These are phyloP conservation scores for Blastobotrys indianensis DNA, from an alignment of 1,139 yeast genomes.

Conservation along the genomic window DNA sequence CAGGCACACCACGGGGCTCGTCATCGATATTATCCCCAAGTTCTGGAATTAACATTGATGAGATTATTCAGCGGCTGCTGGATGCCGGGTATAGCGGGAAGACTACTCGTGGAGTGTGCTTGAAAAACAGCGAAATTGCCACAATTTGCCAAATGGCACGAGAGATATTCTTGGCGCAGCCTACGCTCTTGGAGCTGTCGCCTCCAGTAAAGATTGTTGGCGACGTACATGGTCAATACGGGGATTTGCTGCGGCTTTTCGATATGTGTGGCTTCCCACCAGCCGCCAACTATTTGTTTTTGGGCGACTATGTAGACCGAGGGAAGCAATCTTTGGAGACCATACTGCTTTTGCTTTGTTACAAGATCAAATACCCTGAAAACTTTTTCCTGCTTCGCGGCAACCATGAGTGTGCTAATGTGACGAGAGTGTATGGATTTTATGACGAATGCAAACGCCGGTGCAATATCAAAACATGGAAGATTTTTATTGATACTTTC, in stretches of 20 bases:
- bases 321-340: slow-evolving; percentile 95
- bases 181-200: slow-evolving; percentile 76
- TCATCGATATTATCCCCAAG: neutral
- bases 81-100: slow-evolving; percentile 97
- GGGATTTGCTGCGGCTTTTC: slow-evolving; percentile 82
- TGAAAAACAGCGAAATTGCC: slow-evolving; percentile 82
- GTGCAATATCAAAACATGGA: slow-evolving; percentile 90
- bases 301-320: slow-evolving; percentile 96
- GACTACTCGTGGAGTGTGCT: slow-evolving; percentile 79
- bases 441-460: slow-evolving; percentile 96
- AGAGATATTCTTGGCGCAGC: slow-evolving; percentile 83
- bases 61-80: slow-evolving; percentile 75
- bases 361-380: slow-evolving; percentile 93
- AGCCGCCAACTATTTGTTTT: slow-evolving; percentile 77
- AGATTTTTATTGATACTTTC: slow-evolving; percentile 85
- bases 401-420: slow-evolving; percentile 95
- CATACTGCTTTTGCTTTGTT: slow-evolving; percentile 74
- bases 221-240: slow-evolving; percentile 95
- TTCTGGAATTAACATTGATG: slow-evolving; percentile 49
- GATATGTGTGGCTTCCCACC: slow-evolving; percentile 99
- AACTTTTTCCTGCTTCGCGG: slow-evolving; percentile 90
- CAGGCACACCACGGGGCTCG: too few relatives aligned
- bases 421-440: slow-evolving; percentile 91
- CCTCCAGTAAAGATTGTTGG: slow-evolving; percentile 98
- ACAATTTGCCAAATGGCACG: slow-evolving; percentile 80